Percentiles rank a stretch among this genome's conserved stretches.
Evolutionary conservation across 495 filamentous ascomycete species (phyloP).

Genomic region (Penicillium soppii): DNA sequence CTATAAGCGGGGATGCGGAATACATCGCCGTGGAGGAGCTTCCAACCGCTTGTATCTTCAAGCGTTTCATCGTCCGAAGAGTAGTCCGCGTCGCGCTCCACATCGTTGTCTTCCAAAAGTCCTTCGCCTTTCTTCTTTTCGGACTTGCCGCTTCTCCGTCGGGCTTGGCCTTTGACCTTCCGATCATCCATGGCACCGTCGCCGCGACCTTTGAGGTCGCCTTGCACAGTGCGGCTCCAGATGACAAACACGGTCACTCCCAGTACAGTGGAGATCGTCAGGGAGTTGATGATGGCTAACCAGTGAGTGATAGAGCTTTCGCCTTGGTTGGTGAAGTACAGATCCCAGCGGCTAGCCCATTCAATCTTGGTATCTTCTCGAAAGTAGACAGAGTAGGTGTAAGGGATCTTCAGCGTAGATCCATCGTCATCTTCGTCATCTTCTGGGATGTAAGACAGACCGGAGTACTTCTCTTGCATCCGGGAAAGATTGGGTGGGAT

Average conservation of each 20-base stretch:
- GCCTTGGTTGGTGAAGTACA: conserved; percentile 91
- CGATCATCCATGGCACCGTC: conserved; percentile 67
- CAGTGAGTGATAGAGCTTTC: conserved; percentile 85
- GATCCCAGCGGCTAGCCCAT: conserved; percentile 86
- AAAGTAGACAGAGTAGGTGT: conserved; percentile 92
- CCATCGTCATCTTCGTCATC: conserved; percentile 61
- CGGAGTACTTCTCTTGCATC: conserved; percentile 54
- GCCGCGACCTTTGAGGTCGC: conserved; percentile 73
- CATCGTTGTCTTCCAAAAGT: conserved; percentile 64
- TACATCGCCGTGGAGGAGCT: conserved; percentile 91
- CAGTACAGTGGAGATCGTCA: conserved; percentile 80
- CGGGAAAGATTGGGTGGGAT: conserved; percentile 61
- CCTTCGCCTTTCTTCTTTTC: conserved; percentile 57
- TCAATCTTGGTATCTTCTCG: conserved; percentile 80
- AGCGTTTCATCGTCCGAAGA: conserved; percentile 74
- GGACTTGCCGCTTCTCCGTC: conserved; percentile 46
- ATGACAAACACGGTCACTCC: conserved; percentile 86
- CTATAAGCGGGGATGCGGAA: conserved; percentile 78
- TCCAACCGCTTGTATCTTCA: conserved; percentile 91
- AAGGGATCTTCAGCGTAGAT: conserved; percentile 74
- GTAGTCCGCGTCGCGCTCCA: conserved; percentile 59
- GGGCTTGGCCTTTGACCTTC: conserved; percentile 55
- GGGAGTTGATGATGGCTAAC: conserved; percentile 88
- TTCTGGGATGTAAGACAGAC: conserved; percentile 58
- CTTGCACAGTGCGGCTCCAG: conserved; percentile 74